Conservation (phyloP, 176 grass and related monocot genomes). For the Oryza australiensis region DNA sequence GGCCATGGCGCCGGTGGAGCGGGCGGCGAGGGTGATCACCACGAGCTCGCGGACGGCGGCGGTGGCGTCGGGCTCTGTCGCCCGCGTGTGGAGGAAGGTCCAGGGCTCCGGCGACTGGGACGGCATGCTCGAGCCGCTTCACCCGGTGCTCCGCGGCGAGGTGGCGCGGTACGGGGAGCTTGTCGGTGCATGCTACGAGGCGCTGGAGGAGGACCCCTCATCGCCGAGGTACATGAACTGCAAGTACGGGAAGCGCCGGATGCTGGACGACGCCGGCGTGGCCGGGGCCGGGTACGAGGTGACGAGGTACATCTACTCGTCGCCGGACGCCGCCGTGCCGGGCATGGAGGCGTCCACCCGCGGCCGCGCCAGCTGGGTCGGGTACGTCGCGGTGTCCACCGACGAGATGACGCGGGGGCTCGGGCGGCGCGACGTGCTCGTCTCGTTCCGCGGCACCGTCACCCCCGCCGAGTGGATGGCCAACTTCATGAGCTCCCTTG, state of each 20-base stretch:
- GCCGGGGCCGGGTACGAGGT: conserved; percentile 41
- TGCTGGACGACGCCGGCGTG: conserved; percentile 48
- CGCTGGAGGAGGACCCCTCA: conserved; percentile 46
- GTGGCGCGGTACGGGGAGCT: conserved; percentile 60
- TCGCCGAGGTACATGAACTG: conserved; percentile 51
- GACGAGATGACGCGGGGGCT: conserved; percentile 52
- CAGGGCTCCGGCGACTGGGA: conserved; percentile 57
- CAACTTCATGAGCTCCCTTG: conserved; percentile 81
- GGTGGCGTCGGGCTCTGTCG: neutral
- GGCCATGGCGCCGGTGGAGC: no score
- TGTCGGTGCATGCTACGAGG: conserved; percentile 49
- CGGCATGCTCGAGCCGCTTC: conserved; percentile 43
- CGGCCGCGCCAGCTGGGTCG: conserved; percentile 49
- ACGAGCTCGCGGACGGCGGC: neutral
- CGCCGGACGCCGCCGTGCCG: conserved; percentile 45
- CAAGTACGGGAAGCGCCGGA: conserved; percentile 35
- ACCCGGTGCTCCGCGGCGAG: conserved; percentile 59
- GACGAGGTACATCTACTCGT: conserved; percentile 64
- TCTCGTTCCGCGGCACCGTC: conserved; percentile 74
- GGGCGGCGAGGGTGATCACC: no score
- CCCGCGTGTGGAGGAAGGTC: conserved; percentile 44
- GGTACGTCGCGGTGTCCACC: conserved; percentile 61
- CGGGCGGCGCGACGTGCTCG: conserved; percentile 70
- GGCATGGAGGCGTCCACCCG: conserved; percentile 19
- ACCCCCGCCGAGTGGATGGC: conserved; percentile 69